These are phyloP conservation scores for Beauveria australis DNA, from an alignment of 2,329 filamentous ascomycete species.

Conservation along the genomic window DNA sequence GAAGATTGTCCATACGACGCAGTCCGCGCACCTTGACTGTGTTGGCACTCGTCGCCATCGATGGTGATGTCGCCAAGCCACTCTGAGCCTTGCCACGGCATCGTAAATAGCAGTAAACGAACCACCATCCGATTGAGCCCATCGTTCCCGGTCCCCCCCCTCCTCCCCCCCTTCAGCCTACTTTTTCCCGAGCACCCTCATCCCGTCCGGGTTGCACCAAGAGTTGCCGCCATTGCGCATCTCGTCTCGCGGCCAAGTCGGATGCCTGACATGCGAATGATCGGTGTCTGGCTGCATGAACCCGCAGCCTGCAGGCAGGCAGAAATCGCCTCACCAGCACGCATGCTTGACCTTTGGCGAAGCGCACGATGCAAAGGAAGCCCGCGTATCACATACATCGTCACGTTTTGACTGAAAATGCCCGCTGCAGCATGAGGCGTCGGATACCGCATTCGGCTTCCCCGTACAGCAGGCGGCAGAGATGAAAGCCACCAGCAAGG, in stretches of 20 bases:
- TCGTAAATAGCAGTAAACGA: background rate
- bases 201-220: background rate
- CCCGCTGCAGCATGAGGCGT: background rate
- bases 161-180: background rate
- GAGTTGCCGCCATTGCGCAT: background rate
- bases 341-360: background rate
- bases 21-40: too few relatives aligned
- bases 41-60: too few relatives aligned
- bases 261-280: background rate
- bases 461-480: too few relatives aligned
- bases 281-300: background rate
- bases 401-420: background rate
- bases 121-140: background rate
- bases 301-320: background rate
- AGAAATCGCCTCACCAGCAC: background rate
- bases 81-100: too few relatives aligned
- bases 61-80: too few relatives aligned
- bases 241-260: background rate
- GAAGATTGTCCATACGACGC: too few relatives aligned
- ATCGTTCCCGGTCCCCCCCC: too few relatives aligned
- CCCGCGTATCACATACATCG: background rate
- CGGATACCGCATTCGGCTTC: background rate
- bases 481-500: too few relatives aligned
- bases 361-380: background rate
- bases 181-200: background rate